Conservation (phyloP, 2,329 filamentous ascomycete genomes). For the Epichloe sp. region DNA sequence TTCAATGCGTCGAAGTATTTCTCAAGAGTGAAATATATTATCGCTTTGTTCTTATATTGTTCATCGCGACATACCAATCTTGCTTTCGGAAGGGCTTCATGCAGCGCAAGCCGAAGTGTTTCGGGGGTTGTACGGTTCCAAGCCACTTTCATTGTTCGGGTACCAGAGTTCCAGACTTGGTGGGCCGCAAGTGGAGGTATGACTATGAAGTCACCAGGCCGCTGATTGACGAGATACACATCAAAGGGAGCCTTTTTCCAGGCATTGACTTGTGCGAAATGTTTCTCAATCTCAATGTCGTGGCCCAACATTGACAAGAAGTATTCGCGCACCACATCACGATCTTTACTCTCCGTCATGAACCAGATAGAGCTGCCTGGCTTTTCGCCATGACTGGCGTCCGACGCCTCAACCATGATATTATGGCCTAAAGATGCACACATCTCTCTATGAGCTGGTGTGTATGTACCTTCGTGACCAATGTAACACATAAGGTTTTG, state of each 20-base stretch:
- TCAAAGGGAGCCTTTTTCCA: conserved; percentile 93
- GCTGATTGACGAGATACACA: conserved; percentile 86
- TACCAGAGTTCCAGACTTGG: conserved; percentile 96
- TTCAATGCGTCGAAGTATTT: conserved; percentile 59
- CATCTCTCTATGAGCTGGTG: conserved; percentile 92
- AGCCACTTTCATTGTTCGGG: conserved; percentile 89
- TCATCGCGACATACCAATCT: conserved; percentile 90
- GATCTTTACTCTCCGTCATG: conserved; percentile 93
- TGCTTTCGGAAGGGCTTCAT: conserved; percentile 78
- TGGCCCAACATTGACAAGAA: conserved; percentile 88
- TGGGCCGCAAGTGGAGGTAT: conserved; percentile 88
- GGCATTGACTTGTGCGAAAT: conserved; percentile 89
- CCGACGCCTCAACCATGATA: conserved; percentile 91
- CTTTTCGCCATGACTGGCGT: conserved; percentile 58
- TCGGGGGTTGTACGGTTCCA: conserved; percentile 97
- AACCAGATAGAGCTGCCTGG: conserved; percentile 93
- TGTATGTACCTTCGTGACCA: conserved; percentile 94
- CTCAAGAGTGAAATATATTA: conserved; percentile 73
- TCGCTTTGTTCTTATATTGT: conserved; percentile 97
- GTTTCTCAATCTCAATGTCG: conserved; percentile 91
- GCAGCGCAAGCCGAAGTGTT: conserved; percentile 72
- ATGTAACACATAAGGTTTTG: conserved; percentile 98
- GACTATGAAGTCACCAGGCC: conserved; percentile 79
- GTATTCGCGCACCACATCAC: conserved; percentile 81
- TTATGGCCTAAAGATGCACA: conserved; percentile 93